A percentile compares a stretch with the other conserved stretches of the same genome.
Evolutionary conservation across 2,329 filamentous ascomycete genomes (phyloP).

Genomic region (Elsinoe fawcettii): DNA sequence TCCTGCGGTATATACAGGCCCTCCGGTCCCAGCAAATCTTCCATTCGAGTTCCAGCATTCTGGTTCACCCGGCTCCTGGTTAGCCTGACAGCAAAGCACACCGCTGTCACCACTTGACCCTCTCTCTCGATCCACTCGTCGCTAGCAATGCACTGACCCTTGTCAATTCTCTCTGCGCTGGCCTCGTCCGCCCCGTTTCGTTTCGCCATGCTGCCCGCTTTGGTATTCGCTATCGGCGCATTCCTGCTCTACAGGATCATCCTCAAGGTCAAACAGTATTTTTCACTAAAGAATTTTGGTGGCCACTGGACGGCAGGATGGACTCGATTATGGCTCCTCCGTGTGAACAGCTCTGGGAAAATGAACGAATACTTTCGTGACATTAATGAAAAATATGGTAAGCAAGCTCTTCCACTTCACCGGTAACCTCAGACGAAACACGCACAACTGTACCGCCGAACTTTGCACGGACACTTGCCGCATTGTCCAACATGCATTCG

Average conservation of each 20-base stretch:
- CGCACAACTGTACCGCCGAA: neutral
- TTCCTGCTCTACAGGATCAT: slow-evolving; percentile 20
- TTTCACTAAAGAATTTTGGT: slow-evolving; percentile 29
- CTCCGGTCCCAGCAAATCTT: slow-evolving; percentile 8
- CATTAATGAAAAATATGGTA: slow-evolving; percentile 33
- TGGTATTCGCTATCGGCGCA: slow-evolving; percentile 18
- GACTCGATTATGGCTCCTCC: slow-evolving; percentile 33
- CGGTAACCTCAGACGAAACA: neutral
- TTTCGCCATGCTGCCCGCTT: slow-evolving; percentile 5
- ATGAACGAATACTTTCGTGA: slow-evolving; percentile 34
- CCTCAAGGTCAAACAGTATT: slow-evolving; percentile 27
- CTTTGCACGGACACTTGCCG: neutral
- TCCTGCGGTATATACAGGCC: slow-evolving; percentile 11
- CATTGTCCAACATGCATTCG: neutral
- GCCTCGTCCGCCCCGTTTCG: neutral
- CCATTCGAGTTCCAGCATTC: slow-evolving; percentile 13
- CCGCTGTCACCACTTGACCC: neutral
- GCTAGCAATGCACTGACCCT: slow-evolving; percentile 4
- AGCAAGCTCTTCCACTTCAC: slow-evolving; percentile 20
- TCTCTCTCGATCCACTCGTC: neutral
- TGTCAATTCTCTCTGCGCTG: slow-evolving; percentile 1
- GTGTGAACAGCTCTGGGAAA: slow-evolving; percentile 30
- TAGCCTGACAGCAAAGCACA: neutral
- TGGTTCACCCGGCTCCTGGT: slow-evolving; percentile 12
- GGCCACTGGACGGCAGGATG: slow-evolving; percentile 33